phyloP scores from a whole-genome alignment of 495 filamentous ascomycete species.

The Bathelium albidoporum region DNA sequence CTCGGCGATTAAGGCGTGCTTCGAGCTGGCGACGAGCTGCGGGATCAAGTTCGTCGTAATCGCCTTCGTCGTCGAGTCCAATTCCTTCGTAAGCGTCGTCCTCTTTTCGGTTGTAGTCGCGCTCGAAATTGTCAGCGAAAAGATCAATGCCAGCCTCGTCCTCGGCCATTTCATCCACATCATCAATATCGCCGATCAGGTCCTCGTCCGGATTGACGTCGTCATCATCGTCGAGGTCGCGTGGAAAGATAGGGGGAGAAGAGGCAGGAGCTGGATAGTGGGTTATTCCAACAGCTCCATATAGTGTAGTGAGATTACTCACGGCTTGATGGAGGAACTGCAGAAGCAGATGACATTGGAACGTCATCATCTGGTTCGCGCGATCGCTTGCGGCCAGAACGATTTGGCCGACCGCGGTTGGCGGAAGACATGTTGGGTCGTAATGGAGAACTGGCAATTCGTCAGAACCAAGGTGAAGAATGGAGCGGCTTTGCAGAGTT shows the following conservation, averaged over 20 bases:
- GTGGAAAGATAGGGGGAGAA: conserved; percentile 47
- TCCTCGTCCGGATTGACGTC: conserved; percentile 61
- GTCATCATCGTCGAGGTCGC: conserved; percentile 62
- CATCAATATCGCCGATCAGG: conserved; percentile 73
- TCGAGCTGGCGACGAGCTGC: conserved; percentile 69
- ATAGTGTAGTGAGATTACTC: conserved; percentile 25
- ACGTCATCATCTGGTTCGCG: conserved; percentile 68
- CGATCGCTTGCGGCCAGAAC: conserved; percentile 65
- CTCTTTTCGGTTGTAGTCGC: conserved; percentile 59
- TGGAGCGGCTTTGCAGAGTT: conserved; percentile 2
- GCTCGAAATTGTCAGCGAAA: conserved; percentile 81
- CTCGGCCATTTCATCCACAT: conserved; percentile 92
- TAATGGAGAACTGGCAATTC: conserved; percentile 59
- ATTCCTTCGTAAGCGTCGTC: conserved; percentile 57
- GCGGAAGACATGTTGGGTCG: conserved; percentile 74
- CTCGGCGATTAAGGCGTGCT: conserved; percentile 69
- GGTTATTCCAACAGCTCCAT: background rate
- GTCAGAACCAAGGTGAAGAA: background rate
- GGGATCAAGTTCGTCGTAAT: conserved; percentile 63
- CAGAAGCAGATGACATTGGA: conserved; percentile 46
- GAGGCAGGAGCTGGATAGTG: conserved; percentile 37
- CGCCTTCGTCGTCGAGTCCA: conserved; percentile 72
- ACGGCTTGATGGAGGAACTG: conserved; percentile 63
- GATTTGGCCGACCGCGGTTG: conserved; percentile 59
- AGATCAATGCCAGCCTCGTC: conserved; percentile 91